These are phyloP conservation scores for Yarrowia sp. DNA, from an alignment of 805 yeast species.

Conservation along the genomic window DNA sequence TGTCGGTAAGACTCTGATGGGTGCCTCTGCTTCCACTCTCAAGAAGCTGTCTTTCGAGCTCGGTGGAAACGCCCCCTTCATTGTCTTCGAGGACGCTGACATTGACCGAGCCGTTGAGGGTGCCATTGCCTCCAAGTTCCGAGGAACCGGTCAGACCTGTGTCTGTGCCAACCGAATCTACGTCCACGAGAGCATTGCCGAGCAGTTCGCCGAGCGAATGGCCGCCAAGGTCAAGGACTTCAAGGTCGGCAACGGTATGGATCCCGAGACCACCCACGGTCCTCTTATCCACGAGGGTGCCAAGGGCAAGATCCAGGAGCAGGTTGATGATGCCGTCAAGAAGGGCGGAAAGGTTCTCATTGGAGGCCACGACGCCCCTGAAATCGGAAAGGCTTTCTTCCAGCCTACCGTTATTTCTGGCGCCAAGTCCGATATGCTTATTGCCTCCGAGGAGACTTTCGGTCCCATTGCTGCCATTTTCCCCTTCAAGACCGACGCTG, in stretches of 20 bases:
- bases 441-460: constrained; percentile 76
- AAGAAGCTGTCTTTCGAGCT: constrained; percentile 77
- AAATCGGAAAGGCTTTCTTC: constrained; percentile 68
- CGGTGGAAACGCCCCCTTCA: constrained; percentile 83
- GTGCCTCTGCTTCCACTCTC: constrained; percentile 63
- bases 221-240: constrained; percentile 56
- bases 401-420: constrained; percentile 72
- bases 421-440: constrained; percentile 62
- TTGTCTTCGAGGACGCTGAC: constrained; percentile 77
- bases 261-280: constrained; percentile 69
- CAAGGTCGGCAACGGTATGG: constrained; percentile 69
- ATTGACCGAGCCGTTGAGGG: constrained; percentile 71
- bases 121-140: constrained; percentile 69
- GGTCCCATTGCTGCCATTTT: constrained; percentile 81
- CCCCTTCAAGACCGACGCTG: constrained; percentile 68
- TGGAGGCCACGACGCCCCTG: constrained; percentile 65
- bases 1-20: constrained; percentile 72
- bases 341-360: constrained; percentile 68
- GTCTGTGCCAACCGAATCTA: constrained; percentile 78
- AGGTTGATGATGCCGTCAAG: constrained; percentile 68
- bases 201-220: constrained; percentile 61
- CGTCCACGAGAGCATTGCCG: constrained; percentile 70
- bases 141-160: constrained; percentile 84
- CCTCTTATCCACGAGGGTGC: constrained; percentile 73
- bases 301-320: constrained; percentile 64